Evolutionary conservation across 106 monocot genomes (phyloP), one percentile per base, ranked within the genome.

Genomic region (Dendrobium nobile): DNA sequence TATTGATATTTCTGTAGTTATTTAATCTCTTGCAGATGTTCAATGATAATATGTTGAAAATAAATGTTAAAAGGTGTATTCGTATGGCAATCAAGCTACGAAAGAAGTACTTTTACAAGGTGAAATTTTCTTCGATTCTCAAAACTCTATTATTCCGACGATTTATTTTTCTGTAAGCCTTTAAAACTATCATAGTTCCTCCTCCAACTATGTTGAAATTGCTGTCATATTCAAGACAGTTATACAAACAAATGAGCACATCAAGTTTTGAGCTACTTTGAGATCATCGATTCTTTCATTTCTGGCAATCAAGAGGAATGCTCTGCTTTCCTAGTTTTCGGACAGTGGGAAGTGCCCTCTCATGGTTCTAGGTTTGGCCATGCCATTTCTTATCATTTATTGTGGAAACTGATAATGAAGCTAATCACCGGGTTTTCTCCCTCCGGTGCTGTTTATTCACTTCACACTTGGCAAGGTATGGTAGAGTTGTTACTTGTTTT

Each of bases 21-120:
- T 51, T 51, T 51, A 51, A 41, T 81, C 26, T 72, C 20, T 19
- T 85, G 61, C 86, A 99, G 99, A 99, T 99, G 85, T 95, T 99
- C 75, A 99, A 99, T 89, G 99, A 99, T 82, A 99, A 95, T 78
- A 58, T 88, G 81, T 83, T 99, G 86, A 95, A 95, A 82, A 93
- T 99, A 76, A 90, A 90, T 73, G 95, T 99, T 61, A 99, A 88
- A 83, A 90, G 91, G 78, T 99, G 99, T 67, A 74, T 93, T 80
- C 89, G 85, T 8, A 78, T 91, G 87, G 99, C 99, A 22, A 86
- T 99, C 82, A 99, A 99, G 83, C 82, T 99, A 77, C 82, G 99
- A 78, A 99, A 99, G 85, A 95, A 91, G 85, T 95, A 95, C 55
- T 84, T 87, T 24, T 85, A 90, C 89, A 99, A 93, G 99, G 99